Conservation (phyloP, 805 yeast genomes). For the Yarrowia sp. region DNA sequence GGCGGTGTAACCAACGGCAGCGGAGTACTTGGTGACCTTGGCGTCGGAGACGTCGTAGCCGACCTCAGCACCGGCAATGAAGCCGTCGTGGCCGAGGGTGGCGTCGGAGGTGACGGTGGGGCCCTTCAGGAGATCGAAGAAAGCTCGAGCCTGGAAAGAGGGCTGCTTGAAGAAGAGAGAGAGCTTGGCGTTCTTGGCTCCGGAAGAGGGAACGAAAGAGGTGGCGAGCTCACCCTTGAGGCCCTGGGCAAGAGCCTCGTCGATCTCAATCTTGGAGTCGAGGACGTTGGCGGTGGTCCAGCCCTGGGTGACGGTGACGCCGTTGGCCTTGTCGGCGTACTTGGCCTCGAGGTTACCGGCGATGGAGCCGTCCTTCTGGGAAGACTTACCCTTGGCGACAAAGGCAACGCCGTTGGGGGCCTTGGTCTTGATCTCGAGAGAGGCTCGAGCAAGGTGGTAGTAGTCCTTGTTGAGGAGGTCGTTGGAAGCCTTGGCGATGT, state of each 20-base stretch:
- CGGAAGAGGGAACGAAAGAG: slow-evolving; percentile 77
- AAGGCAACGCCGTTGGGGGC: slow-evolving; percentile 97
- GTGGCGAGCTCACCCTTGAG: slow-evolving; percentile 90
- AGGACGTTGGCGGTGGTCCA: slow-evolving; percentile 94
- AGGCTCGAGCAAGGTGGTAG: slow-evolving; percentile 85
- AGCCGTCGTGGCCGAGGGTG: slow-evolving; percentile 92
- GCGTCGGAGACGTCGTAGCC: slow-evolving; percentile 95
- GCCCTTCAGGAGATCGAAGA: slow-evolving; percentile 92
- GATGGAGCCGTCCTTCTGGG: slow-evolving; percentile 73
- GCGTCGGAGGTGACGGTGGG: slow-evolving; percentile 94
- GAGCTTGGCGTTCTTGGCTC: slow-evolving; percentile 78
- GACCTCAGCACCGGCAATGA: slow-evolving; percentile 95
- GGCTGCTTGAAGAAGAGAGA: slow-evolving; percentile 91
- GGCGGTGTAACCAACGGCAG: slow-evolving; percentile 89
- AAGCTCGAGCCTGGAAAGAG: slow-evolving; percentile 88
- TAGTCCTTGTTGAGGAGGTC: slow-evolving; percentile 87
- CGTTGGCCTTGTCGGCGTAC: slow-evolving; percentile 88
- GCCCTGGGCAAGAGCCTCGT: slow-evolving; percentile 91
- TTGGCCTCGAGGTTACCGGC: slow-evolving; percentile 89
- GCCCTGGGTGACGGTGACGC: slow-evolving; percentile 92
- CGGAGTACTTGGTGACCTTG: slow-evolving; percentile 87
- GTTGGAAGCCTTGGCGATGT: slow-evolving; percentile 88
- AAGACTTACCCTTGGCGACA: slow-evolving; percentile 87
- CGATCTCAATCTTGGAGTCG: slow-evolving; percentile 89
- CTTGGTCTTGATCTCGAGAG: slow-evolving; percentile 83